Conservation (phyloP, 257 asterid genomes). For the Eustoma russellianum region DNA sequence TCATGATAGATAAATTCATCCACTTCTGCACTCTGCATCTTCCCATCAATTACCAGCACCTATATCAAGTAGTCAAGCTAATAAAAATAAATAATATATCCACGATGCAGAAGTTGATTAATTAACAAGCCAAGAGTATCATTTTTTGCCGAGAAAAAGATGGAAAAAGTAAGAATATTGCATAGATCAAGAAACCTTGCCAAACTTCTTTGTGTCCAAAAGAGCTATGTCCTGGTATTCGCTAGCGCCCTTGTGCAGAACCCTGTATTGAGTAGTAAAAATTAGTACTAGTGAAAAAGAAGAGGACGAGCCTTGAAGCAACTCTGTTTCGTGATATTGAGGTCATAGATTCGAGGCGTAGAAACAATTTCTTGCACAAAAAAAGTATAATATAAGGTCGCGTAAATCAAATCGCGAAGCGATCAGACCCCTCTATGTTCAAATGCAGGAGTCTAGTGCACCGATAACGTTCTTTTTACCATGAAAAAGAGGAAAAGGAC, state of each 20-base stretch:
- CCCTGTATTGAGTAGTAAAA: slow-evolving; percentile 25
- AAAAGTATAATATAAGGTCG: no score
- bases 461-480: neutral
- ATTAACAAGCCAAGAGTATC: neutral
- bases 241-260: slow-evolving; percentile 82
- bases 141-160: neutral
- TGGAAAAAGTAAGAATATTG: neutral
- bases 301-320: no score
- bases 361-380: no score
- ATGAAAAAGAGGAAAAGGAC: neutral
- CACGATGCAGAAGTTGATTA: neutral
- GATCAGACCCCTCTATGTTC: no score
- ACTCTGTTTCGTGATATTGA: no score
- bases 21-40: slow-evolving; percentile 98
- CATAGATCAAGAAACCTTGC: slow-evolving; percentile 43
- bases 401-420: no score
- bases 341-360: no score
- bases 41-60: slow-evolving; percentile 95
- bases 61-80: slow-evolving; percentile 6
- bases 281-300: neutral
- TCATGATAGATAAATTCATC: slow-evolving; percentile 96
- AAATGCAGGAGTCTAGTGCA: no score
- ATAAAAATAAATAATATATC: neutral
- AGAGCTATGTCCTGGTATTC: slow-evolving; percentile 94
- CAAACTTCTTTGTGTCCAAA: slow-evolving; percentile 81